Evolutionary conservation across 139 green algal genomes (phyloP), one percentile per base, ranked within the genome.

Genomic region (Zygnema circumcarinatum): DNA sequence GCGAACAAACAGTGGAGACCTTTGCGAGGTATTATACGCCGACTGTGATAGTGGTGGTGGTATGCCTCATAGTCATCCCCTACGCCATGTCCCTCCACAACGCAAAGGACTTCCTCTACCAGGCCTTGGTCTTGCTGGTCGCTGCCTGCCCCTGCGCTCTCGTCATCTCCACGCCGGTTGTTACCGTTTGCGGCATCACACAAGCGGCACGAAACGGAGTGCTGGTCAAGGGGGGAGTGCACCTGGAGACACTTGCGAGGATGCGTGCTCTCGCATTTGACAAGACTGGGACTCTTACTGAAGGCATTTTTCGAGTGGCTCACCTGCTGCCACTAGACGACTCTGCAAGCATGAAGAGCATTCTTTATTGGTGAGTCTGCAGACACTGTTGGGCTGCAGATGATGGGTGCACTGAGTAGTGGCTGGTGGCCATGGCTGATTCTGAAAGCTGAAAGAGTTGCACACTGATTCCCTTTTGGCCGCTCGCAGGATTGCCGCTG

Each of bases 281-380:
- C 87, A 98, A 98, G 89, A 96, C 93, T 1, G 95, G 95, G 62
- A 98, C 95, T 31, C 93, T 98, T 7, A 97, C 95, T 0, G 41
- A 91, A 31, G 95, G 94, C 2, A 74, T 74, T 67, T 96, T 95
- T 76, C 32, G 39, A 2, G 85, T 95, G 54, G 80, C 54, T 32
- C 42, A 80, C 1, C 33, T 86, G 16, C n/a, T 52, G 0, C 35
- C 47, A 22, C 33, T 88, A n/a, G 68, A 81, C 32, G 82, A 32
- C 16, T 36, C 16, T 36, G 39, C 33, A 32, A 39, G 0, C 38
- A 38, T 40, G 1, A 68, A 56, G 0, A 21, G 79, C 31, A 67
- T 84, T 40, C 68, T 88, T 47, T 1, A 47, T n/a, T 88, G 82
- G 82, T 88, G 11, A 87, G 81, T n/a, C n/a, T n/a, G n/a, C n/a